phyloP scores from a whole-genome alignment of 1,139 yeast species.

The Protomyces arabidopsidicola region DNA sequence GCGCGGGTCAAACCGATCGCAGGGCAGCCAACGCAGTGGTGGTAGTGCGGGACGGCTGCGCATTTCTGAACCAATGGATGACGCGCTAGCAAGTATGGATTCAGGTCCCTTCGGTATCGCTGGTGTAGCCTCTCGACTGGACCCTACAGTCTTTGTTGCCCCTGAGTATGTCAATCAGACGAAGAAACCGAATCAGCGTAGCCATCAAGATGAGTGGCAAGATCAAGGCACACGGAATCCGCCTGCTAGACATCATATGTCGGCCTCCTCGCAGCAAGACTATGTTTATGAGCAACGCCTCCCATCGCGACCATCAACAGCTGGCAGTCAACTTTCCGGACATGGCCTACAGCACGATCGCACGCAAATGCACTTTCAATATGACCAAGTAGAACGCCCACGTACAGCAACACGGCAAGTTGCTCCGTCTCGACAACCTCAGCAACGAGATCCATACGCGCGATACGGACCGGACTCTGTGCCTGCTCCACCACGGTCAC shows the following conservation, averaged over 20 bases:
- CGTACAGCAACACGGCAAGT: not conserved
- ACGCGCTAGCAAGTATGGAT: not conserved
- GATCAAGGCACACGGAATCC: not conserved
- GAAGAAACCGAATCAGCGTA: not conserved
- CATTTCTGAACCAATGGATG: not conserved
- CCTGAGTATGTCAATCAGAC: not conserved
- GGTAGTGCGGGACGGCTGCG: not conserved
- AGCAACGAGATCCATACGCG: not conserved
- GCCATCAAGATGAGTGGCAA: not conserved
- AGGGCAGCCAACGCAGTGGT: not conserved
- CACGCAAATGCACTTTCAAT: not conserved
- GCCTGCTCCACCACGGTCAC: not conserved
- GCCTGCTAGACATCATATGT: not conserved
- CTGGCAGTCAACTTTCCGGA: not conserved
- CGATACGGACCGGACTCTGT: not conserved
- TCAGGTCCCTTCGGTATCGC: not conserved
- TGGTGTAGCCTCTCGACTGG: not conserved
- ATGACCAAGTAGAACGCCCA: not conserved
- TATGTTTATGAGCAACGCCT: not conserved
- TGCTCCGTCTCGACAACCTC: too few species aligned
- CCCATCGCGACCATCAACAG: not conserved
- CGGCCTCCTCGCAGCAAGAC: not conserved
- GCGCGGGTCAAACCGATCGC: slow-evolving; percentile 1
- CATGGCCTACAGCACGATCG: not conserved
- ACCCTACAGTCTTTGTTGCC: not conserved